phyloP scores from a whole-genome alignment of 192 early-diverging fungal species.

The Podochytrium sp. region DNA sequence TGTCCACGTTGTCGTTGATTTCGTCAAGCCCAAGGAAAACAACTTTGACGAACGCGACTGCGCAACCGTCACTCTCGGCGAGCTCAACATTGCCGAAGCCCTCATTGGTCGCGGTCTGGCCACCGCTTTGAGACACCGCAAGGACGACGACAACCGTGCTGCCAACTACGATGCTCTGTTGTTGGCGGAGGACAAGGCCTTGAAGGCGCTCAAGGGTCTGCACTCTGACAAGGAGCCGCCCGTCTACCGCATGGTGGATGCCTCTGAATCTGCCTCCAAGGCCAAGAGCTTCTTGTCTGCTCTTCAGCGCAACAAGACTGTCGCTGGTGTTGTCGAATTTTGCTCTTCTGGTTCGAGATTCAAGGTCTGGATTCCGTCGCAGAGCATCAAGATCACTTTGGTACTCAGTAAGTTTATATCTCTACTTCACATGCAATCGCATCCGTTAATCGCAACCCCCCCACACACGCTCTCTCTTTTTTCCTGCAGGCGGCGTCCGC shows the following conservation, averaged over 20 bases:
- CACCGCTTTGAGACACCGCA: constrained; percentile 76
- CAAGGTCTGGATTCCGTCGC: constrained; percentile 81
- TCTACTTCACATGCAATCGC: not conserved
- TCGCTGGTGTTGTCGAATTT: constrained; percentile 86
- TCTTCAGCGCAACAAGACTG: constrained; percentile 76
- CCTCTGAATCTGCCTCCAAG: constrained; percentile 78
- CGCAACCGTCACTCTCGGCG: constrained; percentile 75
- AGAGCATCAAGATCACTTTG: constrained; percentile 82
- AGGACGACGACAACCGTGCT: constrained; percentile 87
- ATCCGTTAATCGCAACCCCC: constrained; percentile 1
- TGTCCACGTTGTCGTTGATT: constrained; percentile 80
- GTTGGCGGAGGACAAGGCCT: constrained; percentile 79
- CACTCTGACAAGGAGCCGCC: constrained; percentile 86
- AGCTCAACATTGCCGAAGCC: constrained; percentile 56
- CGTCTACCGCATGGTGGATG: constrained; percentile 75
- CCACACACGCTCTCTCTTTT: not conserved
- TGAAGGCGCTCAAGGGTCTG: constrained; percentile 73
- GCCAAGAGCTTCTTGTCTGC: constrained; percentile 85
- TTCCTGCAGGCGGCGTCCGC: constrained; percentile 65
- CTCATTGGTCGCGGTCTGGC: constrained; percentile 68
- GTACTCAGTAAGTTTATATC: constrained; percentile 68
- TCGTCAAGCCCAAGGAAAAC: constrained; percentile 86
- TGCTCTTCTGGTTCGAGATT: constrained; percentile 84
- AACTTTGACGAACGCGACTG: constrained; percentile 85
- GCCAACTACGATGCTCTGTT: constrained; percentile 84